Conservation (phyloP, 148 eudicot species). For the Dysphania ambrosioides region DNA sequence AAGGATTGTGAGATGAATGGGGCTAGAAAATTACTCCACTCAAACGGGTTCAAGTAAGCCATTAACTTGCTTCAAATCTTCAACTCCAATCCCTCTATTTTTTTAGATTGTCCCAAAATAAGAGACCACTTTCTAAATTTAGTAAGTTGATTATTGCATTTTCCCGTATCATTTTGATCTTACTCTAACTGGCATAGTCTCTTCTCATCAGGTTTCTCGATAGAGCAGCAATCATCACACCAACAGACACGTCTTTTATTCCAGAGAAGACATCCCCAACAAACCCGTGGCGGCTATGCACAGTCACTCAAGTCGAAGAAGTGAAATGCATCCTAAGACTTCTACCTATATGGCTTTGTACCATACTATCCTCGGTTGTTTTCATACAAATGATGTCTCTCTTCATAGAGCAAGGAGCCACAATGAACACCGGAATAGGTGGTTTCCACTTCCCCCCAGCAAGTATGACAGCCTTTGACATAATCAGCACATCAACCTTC, state of each 20-base stretch:
- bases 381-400: slow-evolving; percentile 68
- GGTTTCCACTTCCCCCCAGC: slow-evolving; percentile 62
- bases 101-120: too few relatives aligned
- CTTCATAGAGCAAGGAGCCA: slow-evolving; percentile 66
- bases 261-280: slow-evolving; percentile 17
- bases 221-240: slow-evolving; percentile 46
- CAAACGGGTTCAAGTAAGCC: slow-evolving; percentile 47
- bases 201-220: slow-evolving; percentile 42
- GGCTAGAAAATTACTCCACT: slow-evolving; percentile 38
- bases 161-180: background rate
- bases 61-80: background rate
- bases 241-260: slow-evolving; percentile 27
- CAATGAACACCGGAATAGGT: slow-evolving; percentile 48
- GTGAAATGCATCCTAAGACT: slow-evolving; percentile 57
- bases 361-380: slow-evolving; percentile 55
- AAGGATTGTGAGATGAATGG: slow-evolving; percentile 38
- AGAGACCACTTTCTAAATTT: background rate
- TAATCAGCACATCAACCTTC: slow-evolving; percentile 53
- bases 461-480: slow-evolving; percentile 67
- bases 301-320: slow-evolving; percentile 63
- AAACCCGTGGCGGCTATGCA: slow-evolving; percentile 55
- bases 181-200: background rate
- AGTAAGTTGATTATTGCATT: too few relatives aligned
- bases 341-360: slow-evolving; percentile 61
- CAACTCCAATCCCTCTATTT: background rate